phyloP scores from a whole-genome alignment of 257 asterid species.

The Penstemon barbatus region DNA sequence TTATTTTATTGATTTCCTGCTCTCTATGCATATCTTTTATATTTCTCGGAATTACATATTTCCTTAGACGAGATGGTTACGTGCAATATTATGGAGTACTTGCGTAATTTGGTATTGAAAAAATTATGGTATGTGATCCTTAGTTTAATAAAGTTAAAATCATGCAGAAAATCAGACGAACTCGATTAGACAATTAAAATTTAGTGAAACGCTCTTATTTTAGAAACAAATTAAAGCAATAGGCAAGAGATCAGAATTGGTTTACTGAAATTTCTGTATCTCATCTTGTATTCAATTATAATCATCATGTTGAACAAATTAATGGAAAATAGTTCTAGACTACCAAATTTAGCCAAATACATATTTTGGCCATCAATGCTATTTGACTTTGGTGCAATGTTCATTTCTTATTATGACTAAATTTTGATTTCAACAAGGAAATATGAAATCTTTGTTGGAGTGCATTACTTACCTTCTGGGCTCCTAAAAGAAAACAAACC shows the following conservation, averaged over 20 bases:
- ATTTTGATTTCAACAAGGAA: no score
- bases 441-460: background rate
- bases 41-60: constrained; percentile 9
- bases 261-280: background rate
- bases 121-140: background rate
- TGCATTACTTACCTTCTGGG: background rate
- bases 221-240: background rate
- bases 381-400: background rate
- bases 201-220: background rate
- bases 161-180: background rate
- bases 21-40: constrained; percentile 11
- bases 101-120: background rate
- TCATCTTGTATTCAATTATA: no score
- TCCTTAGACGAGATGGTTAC: constrained; percentile 2
- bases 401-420: background rate
- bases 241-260: background rate
- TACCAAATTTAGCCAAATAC: background rate
- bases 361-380: background rate
- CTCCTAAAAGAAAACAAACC: background rate
- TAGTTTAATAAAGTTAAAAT: background rate
- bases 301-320: no score
- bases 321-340: background rate
- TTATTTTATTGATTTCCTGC: background rate
- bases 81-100: constrained; percentile 5
- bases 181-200: background rate